A percentile compares a stretch with the other conserved stretches of the same genome.
phyloP scores from a whole-genome alignment of 176 grass and related monocot species.

The Aegilops sharonensis region DNA sequence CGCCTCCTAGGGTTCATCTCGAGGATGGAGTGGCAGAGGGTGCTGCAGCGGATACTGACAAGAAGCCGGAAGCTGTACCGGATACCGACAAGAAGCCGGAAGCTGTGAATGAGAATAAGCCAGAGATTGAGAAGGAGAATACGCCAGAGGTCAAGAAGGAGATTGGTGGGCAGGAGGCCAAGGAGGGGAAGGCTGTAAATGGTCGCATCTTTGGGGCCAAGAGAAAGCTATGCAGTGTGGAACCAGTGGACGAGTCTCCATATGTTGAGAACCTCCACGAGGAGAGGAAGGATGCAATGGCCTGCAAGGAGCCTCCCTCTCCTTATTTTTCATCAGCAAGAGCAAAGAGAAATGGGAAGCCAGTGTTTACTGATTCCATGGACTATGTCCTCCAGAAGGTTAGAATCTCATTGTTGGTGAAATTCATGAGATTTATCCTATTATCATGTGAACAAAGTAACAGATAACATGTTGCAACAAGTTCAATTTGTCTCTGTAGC shows the following conservation, averaged over 20 bases:
- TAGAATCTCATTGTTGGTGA: conserved; percentile 24
- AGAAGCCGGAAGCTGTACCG: conserved; percentile 25
- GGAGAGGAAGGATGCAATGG: conserved; percentile 30
- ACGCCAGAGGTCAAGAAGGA: conserved; percentile 19
- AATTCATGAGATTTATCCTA: conserved; percentile 25
- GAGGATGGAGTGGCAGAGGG: conserved; percentile 40
- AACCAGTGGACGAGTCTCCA: conserved; percentile 45
- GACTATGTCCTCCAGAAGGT: conserved; percentile 82
- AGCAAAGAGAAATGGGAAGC: conserved; percentile 42
- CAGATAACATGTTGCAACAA: neutral
- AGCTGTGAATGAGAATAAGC: conserved; percentile 1
- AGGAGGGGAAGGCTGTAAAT: conserved; percentile 48
- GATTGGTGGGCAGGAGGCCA: conserved; percentile 34
- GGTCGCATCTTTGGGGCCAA: conserved; percentile 55
- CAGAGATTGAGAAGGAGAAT: conserved; percentile 1
- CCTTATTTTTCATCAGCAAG: conserved; percentile 49
- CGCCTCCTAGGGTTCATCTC: conserved; percentile 52
- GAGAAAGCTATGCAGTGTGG: conserved; percentile 46
- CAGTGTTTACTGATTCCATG: conserved; percentile 41
- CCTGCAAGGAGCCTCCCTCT: conserved; percentile 28
- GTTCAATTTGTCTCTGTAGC: neutral
- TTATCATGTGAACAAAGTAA: neutral
- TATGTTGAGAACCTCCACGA: conserved; percentile 38
- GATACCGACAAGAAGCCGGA: conserved; percentile 33
- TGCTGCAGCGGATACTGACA: conserved; percentile 13